These are phyloP conservation scores for Podaxis sp. DNA, from an alignment of 768 basidiomycete species.

Conservation along the genomic window DNA sequence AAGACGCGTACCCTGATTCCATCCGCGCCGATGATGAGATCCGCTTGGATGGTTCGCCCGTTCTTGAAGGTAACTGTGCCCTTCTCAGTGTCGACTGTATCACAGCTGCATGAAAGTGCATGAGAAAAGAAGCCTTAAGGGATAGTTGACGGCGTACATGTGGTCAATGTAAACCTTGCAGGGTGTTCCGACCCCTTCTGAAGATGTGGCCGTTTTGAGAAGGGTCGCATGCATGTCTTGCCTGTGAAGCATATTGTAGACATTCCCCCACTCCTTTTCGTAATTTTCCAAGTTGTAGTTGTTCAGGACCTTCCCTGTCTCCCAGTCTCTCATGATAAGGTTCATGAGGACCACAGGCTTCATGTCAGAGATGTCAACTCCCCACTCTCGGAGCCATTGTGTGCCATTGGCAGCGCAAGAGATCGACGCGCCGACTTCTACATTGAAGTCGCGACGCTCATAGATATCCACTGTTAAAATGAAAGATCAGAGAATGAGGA, in stretches of 20 bases:
- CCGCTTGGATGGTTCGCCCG: slow-evolving; percentile 23
- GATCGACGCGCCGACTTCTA: slow-evolving; percentile 32
- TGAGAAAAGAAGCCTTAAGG: background rate
- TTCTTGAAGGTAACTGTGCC: slow-evolving; percentile 25
- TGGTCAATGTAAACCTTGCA: slow-evolving; percentile 25
- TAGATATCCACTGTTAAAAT: slow-evolving; percentile 23
- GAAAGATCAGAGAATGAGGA: too few relatives aligned
- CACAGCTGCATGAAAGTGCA: slow-evolving; percentile 18
- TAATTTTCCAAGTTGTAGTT: slow-evolving; percentile 29
- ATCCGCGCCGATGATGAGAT: slow-evolving; percentile 32
- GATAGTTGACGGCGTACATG: slow-evolving; percentile 15
- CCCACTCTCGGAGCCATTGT: slow-evolving; percentile 32
- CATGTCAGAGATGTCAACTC: slow-evolving; percentile 28
- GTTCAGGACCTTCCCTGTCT: slow-evolving; percentile 28
- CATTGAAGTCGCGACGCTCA: slow-evolving; percentile 28
- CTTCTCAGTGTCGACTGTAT: slow-evolving; percentile 22
- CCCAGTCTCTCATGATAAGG: slow-evolving; percentile 33
- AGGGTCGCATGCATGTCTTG: slow-evolving; percentile 31
- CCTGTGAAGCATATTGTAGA: slow-evolving; percentile 31
- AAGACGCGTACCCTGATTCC: slow-evolving; percentile 26
- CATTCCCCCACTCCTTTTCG: slow-evolving; percentile 28
- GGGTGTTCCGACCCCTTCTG: slow-evolving; percentile 25
- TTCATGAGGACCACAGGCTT: slow-evolving; percentile 30
- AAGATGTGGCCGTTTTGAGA: slow-evolving; percentile 24
- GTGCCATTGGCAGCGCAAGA: slow-evolving; percentile 33